These are phyloP conservation scores for Coemansia sp. DNA, from an alignment of 192 early-diverging fungal genomes.

Conservation along the genomic window DNA sequence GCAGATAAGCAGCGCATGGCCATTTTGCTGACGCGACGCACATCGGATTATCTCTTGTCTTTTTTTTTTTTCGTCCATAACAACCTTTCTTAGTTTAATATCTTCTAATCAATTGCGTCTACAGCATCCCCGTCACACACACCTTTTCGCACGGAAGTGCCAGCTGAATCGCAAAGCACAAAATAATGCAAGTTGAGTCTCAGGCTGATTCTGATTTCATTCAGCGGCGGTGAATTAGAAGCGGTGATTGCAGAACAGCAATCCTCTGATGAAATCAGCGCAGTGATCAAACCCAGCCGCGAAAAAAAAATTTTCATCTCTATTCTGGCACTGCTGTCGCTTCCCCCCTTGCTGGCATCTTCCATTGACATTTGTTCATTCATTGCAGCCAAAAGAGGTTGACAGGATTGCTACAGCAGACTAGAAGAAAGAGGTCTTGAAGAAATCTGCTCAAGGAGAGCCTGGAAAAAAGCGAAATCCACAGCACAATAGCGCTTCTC, in stretches of 20 bases:
- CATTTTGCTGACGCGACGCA: too few relatives aligned
- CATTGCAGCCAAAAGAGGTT: too few relatives aligned
- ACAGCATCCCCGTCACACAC: too few relatives aligned
- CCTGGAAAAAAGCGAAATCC: too few relatives aligned
- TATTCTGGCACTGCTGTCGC: not conserved
- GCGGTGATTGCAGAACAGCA: not conserved
- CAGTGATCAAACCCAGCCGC: not conserved
- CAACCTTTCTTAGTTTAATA: too few relatives aligned
- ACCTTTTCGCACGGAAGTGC: too few relatives aligned
- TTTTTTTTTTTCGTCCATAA: not conserved
- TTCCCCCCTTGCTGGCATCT: not conserved
- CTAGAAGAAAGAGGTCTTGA: constrained; percentile 1
- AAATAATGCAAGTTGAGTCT: not conserved
- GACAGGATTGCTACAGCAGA: too few relatives aligned
- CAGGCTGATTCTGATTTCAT: not conserved
- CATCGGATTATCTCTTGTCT: not conserved
- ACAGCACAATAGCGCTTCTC: too few relatives aligned
- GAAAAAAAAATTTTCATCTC: not conserved
- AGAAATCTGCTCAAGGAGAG: not conserved
- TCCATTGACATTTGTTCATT: too few relatives aligned
- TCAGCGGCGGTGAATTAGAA: not conserved
- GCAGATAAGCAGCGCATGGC: too few relatives aligned
- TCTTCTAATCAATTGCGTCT: too few relatives aligned
- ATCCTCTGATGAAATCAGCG: not conserved
- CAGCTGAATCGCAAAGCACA: too few relatives aligned